A percentile compares a stretch with the other conserved stretches of the same genome.
Conservation (phyloP, 192 early-diverging fungal genomes). For the Pecoramyces ruminantium region DNA sequence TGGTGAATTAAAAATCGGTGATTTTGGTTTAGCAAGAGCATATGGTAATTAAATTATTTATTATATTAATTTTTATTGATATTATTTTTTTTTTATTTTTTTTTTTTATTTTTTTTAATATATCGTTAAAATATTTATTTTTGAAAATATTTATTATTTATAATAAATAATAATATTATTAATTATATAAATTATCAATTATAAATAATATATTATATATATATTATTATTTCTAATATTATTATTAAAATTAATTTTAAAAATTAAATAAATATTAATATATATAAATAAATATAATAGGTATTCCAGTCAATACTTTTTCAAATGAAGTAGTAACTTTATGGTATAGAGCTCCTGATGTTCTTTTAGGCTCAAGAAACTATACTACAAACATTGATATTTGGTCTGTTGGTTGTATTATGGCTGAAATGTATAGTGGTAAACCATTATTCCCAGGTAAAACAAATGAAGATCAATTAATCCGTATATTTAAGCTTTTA, state of each 20-base stretch:
- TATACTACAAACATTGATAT: constrained; percentile 95
- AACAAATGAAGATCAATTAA: constrained; percentile 62
- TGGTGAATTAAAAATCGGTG: constrained; percentile 67
- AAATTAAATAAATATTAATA: too few relatives aligned
- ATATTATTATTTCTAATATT: too few relatives aligned
- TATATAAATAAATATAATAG: too few relatives aligned
- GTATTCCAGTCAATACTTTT: constrained; percentile 62
- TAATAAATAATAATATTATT: too few relatives aligned
- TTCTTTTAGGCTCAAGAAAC: constrained; percentile 75
- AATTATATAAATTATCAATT: too few relatives aligned
- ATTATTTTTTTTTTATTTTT: too few relatives aligned
- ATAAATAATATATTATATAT: too few relatives aligned
- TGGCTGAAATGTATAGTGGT: constrained; percentile 81
- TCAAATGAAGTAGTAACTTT: constrained; percentile 97
- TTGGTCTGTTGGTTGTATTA: constrained; percentile 95
- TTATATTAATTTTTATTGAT: too few relatives aligned
- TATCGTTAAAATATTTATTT: too few relatives aligned
- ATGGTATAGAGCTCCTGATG: constrained; percentile 60
- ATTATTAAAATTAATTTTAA: neutral
- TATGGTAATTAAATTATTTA: constrained; percentile 22
- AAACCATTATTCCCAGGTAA: constrained; percentile 66
- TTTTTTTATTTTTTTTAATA: too few relatives aligned
- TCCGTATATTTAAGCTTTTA: constrained; percentile 62
- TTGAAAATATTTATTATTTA: too few relatives aligned
- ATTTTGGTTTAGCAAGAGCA: constrained; percentile 68